These are phyloP conservation scores for Lentinula boryana DNA, from an alignment of 768 basidiomycete genomes.

Conservation along the genomic window DNA sequence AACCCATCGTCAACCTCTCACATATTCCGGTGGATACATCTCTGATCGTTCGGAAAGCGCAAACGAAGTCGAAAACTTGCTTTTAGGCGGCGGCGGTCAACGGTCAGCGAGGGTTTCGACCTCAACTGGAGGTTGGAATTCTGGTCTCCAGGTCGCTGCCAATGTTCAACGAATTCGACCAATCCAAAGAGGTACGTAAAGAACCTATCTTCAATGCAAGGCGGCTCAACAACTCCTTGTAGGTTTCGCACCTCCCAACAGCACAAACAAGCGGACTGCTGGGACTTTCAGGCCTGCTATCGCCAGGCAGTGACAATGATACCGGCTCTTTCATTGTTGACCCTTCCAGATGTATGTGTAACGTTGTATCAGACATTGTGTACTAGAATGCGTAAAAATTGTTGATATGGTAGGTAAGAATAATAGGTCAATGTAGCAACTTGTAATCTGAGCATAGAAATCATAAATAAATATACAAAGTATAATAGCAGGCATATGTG, in stretches of 20 bases:
- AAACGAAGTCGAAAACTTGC: slow-evolving; percentile 67
- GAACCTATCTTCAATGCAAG: not conserved
- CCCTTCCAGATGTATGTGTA: not conserved
- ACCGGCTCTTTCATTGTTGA: not conserved
- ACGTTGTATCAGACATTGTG: not conserved
- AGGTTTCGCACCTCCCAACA: slow-evolving; percentile 3
- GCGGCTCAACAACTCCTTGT: not conserved
- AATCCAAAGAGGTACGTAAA: slow-evolving; percentile 13
- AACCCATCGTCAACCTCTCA: slow-evolving; percentile 42
- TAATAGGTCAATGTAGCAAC: not conserved
- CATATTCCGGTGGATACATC: slow-evolving; percentile 33
- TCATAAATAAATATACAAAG: not conserved
- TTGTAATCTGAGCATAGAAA: not conserved
- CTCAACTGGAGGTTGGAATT: slow-evolving; percentile 31
- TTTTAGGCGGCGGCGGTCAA: slow-evolving; percentile 26
- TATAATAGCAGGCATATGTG: not conserved
- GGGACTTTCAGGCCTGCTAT: slow-evolving; percentile 8
- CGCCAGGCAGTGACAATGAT: not conserved
- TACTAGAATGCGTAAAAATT: not conserved
- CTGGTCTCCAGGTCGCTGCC: slow-evolving; percentile 12
- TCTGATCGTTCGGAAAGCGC: slow-evolving; percentile 64
- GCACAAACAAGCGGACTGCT: not conserved
- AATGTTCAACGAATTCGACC: slow-evolving; percentile 12
- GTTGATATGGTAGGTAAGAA: not conserved
- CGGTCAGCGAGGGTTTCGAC: slow-evolving; percentile 14